Conservation (phyloP, 1,284 basidiomycete genomes). For the Moesziomyces globuligerus region DNA sequence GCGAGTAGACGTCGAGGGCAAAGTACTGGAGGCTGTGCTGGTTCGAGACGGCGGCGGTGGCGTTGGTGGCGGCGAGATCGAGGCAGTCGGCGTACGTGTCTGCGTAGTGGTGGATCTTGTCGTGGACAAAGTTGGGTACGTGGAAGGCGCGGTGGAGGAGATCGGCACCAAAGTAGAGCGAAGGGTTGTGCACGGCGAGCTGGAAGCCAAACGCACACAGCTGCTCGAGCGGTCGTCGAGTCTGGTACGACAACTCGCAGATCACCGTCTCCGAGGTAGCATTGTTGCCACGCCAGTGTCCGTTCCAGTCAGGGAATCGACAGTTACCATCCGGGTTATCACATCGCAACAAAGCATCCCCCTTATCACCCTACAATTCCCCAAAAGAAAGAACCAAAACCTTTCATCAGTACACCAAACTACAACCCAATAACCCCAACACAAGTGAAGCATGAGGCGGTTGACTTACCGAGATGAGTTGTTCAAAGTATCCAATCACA, state of each 20-base stretch:
- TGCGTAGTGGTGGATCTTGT: slow-evolving; percentile 66
- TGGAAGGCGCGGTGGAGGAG: slow-evolving; percentile 68
- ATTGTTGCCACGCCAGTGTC: slow-evolving; percentile 70
- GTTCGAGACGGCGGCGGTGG: slow-evolving; percentile 64
- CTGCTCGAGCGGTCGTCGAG: slow-evolving; percentile 35
- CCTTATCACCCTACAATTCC: slow-evolving; percentile 39
- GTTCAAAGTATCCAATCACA: slow-evolving; percentile 64
- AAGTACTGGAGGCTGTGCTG: slow-evolving; percentile 69
- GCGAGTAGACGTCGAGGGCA: slow-evolving; percentile 67
- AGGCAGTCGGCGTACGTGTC: slow-evolving; percentile 65
- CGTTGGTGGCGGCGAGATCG: slow-evolving; percentile 67
- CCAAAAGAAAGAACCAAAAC: neutral
- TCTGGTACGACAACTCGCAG: slow-evolving; percentile 49
- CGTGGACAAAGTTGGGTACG: slow-evolving; percentile 66
- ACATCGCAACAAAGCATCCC: slow-evolving; percentile 59
- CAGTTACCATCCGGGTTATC: slow-evolving; percentile 69
- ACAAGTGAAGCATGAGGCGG: too few species aligned
- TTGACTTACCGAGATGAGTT: slow-evolving; percentile 51
- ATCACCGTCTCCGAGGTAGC: slow-evolving; percentile 69
- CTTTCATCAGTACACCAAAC: too few species aligned
- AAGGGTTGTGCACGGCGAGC: slow-evolving; percentile 57
- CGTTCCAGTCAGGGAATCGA: slow-evolving; percentile 65
- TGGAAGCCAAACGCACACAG: slow-evolving; percentile 67
- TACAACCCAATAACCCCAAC: too few species aligned
- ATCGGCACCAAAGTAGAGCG: slow-evolving; percentile 67